Percentiles rank a stretch among this genome's conserved stretches.
Conservation (phyloP, 352 stramenopile genomes). For the Globisporangium echinulatum region DNA sequence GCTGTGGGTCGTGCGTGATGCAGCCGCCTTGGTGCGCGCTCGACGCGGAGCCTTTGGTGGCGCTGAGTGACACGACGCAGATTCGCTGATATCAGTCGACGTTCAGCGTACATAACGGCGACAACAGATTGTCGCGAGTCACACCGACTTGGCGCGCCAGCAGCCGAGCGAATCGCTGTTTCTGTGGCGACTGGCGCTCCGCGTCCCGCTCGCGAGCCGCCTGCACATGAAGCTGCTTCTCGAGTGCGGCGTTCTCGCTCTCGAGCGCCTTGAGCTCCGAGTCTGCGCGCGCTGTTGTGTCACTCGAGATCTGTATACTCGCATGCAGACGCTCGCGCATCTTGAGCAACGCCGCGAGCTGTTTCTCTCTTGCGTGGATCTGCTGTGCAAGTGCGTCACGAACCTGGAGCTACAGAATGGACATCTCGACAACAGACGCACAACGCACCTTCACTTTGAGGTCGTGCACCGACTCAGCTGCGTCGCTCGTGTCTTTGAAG, state of each 20-base stretch:
- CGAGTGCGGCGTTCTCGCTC: constrained; percentile 7
- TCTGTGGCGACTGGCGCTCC: not conserved
- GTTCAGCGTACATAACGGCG: not conserved
- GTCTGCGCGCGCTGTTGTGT: not conserved
- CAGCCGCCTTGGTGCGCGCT: not conserved
- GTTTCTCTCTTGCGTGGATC: constrained; percentile 6
- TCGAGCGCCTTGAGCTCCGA: constrained; percentile 8
- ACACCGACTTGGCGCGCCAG: constrained; percentile 14
- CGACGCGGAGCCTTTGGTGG: constrained; percentile 3
- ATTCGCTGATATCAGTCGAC: not conserved
- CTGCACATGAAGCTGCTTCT: constrained; percentile 8
- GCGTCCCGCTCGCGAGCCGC: constrained; percentile 1
- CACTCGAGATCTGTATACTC: constrained; percentile 2
- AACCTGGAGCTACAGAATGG: not conserved
- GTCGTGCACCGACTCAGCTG: not conserved
- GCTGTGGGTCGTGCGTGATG: not conserved
- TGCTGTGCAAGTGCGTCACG: not conserved
- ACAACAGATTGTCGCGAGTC: not conserved
- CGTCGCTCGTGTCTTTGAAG: not conserved
- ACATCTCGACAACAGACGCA: not conserved
- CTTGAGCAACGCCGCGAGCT: constrained; percentile 6
- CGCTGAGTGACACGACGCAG: not conserved
- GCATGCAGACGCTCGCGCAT: constrained; percentile 2
- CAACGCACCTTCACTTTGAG: not conserved
- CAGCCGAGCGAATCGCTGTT: constrained; percentile 8